Evolutionary conservation across 768 basidiomycete species (phyloP), one percentile per base, ranked within the genome.

Genomic region (Boletus vermiculosoides): DNA sequence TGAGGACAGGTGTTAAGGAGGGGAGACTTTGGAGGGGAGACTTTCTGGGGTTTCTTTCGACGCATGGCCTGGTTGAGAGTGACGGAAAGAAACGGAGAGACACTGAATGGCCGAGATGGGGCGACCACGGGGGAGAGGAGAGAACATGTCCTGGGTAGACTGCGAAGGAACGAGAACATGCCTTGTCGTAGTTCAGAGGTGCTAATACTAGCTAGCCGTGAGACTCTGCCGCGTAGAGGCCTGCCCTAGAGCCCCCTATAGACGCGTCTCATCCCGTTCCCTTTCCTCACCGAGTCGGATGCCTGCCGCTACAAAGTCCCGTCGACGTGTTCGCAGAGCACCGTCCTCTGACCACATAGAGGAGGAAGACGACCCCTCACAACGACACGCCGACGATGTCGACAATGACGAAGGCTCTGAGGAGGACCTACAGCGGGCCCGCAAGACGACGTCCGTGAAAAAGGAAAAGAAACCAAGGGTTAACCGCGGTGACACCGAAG

Each of bases 61-160:
- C 87, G 81, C 73, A 93, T 88, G 34, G 93, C 86, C 73, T 96
- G 94, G 74, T 94, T 94, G 63, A 96, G 81, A 1, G 94, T 96
- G 31, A 79, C 79, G 54, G 74, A 72, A 9, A 83, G 65, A n/a
- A 79, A 73, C 0, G 84, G 75, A 36, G 88, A 82, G 7, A 83
- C 70, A 60, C 87, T 87, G 72, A 92, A 91, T 16, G 80, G 71
- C 58, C 86, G 80, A 54, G 73, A 71, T 55, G 57, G 37, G 25
- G 46, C 8, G 25, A 42, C 8, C 1, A 40, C 18, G 1, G 20
- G 45, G 0, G 47, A 48, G 33, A 48, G 36, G 45, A 59, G 53
- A 20, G 59, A 54, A 49, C 68, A 73, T 65, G 64, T 22, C 57
- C 54, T 49, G 22, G 63, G 50, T 31, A 72, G 44, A 5, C 58